Evolutionary conservation across 768 basidiomycete species (phyloP).

Genomic region (Cyclocybe aegerita): DNA sequence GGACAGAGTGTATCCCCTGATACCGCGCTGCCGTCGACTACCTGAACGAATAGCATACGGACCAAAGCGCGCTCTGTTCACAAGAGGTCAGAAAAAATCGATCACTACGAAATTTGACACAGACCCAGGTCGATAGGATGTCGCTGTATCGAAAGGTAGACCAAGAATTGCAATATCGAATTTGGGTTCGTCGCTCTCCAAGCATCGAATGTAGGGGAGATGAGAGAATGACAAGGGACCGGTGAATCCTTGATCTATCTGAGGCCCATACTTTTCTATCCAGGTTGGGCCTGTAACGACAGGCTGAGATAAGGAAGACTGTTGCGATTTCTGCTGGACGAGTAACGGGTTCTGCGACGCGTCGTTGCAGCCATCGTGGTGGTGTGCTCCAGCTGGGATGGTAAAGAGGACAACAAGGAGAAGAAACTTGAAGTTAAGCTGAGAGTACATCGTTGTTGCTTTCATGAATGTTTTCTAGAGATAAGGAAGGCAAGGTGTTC

Average conservation of each 20-base stretch:
- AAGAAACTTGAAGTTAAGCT: too few relatives aligned
- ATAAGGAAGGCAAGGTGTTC: too few relatives aligned
- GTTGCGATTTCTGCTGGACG: background rate
- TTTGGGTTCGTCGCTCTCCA: conserved; percentile 49
- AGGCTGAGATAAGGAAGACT: conserved; percentile 1
- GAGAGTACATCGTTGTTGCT: too few relatives aligned
- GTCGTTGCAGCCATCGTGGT: too few relatives aligned
- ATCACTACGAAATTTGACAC: background rate
- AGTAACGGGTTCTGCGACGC: conserved; percentile 1
- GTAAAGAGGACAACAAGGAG: too few relatives aligned
- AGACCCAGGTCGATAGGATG: conserved; percentile 59
- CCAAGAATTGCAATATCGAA: conserved; percentile 84
- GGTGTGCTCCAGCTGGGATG: too few relatives aligned
- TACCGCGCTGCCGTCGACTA: conserved; percentile 61
- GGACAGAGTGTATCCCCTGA: conserved; percentile 64
- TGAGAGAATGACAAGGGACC: conserved; percentile 86
- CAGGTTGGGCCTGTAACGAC: conserved; percentile 39
- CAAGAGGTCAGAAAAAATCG: conserved; percentile 12
- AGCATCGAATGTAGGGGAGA: conserved; percentile 69
- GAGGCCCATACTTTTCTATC: conserved; percentile 72
- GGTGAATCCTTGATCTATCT: conserved; percentile 73
- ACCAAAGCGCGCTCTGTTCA: conserved; percentile 78
- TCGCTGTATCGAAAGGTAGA: conserved; percentile 76
- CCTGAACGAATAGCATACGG: conserved; percentile 84
- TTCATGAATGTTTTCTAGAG: too few relatives aligned